Base-by-base conservation (phyloP, 202 grass and related monocot species). In the Zoysia matrella region DNA sequence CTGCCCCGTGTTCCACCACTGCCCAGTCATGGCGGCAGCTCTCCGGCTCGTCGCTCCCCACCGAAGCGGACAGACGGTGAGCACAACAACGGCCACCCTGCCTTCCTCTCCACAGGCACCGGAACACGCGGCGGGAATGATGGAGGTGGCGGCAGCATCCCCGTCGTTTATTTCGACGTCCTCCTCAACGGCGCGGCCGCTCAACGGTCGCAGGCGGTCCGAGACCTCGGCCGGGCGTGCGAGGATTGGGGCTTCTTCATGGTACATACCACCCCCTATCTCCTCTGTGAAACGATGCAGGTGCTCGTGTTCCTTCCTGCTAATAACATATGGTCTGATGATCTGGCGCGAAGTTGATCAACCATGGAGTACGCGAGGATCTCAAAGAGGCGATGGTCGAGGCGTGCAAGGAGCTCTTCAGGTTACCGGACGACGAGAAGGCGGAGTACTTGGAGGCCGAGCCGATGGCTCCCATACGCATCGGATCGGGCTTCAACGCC, bases 191-290 rank as follows among this genome's bases (percentile, higher is more conserved):
- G 89, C 87, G 15, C 40, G 0, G 53, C 85, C 42, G 69, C 88
- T 11, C 53, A 83, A 56, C 85, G 85, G 66, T 83, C 80, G 3
- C 65, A 9, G 14, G 80, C 81, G 46, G 79, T 87, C 43, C 85
- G 15, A 8, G 69, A 71, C 40, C 66, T 97, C 11, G 85, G 87
- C 77, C 76, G 13, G 66, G 94, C 91, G 8, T 97, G 94, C 71
- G 36, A 90, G 74, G 91, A 94, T 39, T 94, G 91, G 91, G 94
- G 91, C 64, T 94, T 90, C 74, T 97, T 97, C 85, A 92, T 94
- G 94, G 89, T 93, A 45, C 43, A 67, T 0, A 49, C 7, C 5
- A 30, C 22, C 22, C 22, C 22, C 22, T 30, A 30, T 30, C 22
- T 30, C 22, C 22, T 30, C 22, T 30, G 22, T 30, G 22, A 30